Evolutionary conservation across 306 rosid genomes (phyloP).

Genomic region (Urtica urens): DNA sequence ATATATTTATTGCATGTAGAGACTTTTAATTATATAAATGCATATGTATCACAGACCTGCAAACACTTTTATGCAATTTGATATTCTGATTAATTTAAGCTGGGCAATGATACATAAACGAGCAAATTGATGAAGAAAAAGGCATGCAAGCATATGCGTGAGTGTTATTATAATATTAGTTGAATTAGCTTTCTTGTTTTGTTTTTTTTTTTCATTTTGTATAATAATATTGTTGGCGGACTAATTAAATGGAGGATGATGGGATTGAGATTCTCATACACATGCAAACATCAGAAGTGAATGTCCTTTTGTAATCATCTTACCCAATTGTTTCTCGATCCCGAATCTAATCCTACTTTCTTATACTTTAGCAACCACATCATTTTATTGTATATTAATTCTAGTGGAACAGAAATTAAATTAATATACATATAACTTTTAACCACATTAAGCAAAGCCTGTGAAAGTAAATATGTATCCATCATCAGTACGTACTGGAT

Average conservation of each 20-base stretch:
- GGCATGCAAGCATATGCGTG: neutral
- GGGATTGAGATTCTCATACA: slow-evolving; percentile 65
- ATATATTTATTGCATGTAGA: neutral
- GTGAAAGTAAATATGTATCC: neutral
- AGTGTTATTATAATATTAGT: neutral
- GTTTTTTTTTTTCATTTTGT: neutral
- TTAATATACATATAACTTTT: neutral
- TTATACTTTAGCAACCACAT: neutral
- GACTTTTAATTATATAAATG: neutral
- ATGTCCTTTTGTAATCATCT: slow-evolving; percentile 65
- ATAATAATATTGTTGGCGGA: slow-evolving; percentile 2
- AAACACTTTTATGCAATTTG: no score
- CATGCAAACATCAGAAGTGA: slow-evolving; percentile 63
- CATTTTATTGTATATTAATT: neutral
- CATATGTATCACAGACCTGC: neutral
- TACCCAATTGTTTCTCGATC: slow-evolving; percentile 56
- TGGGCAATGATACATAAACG: no score
- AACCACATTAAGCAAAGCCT: neutral
- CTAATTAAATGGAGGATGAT: slow-evolving; percentile 26
- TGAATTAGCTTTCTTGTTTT: neutral
- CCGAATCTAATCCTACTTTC: slow-evolving; percentile 47
- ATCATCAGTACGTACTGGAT: neutral
- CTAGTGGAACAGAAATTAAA: neutral
- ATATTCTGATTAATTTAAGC: neutral
- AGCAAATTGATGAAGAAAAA: neutral